Conservation (phyloP, 2,329 filamentous ascomycete genomes). For the Sarocladium brachiariae region DNA sequence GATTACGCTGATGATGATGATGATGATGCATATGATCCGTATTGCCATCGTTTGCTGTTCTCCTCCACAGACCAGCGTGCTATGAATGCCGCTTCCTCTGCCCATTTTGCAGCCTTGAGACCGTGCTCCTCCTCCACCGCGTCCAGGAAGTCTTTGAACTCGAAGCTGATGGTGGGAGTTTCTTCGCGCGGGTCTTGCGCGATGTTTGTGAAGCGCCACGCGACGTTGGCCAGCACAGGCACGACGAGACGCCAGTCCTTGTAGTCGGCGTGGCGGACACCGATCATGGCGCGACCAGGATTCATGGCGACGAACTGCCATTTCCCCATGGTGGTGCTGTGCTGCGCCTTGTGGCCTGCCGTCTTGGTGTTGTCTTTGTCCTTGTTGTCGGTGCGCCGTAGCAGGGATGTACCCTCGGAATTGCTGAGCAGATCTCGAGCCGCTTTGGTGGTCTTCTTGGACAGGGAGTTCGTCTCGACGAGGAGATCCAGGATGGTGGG, state of each 20-base stretch:
- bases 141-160: slow-evolving; percentile 13
- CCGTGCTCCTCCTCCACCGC: slow-evolving; percentile 18
- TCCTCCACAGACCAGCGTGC: slow-evolving; percentile 29
- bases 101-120: slow-evolving; percentile 22
- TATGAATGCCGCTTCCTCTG: slow-evolving; percentile 24
- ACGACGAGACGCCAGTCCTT: slow-evolving; percentile 24
- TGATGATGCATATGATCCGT: slow-evolving; percentile 14
- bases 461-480: slow-evolving; percentile 25
- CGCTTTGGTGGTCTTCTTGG: slow-evolving; percentile 17
- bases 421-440: slow-evolving; percentile 23
- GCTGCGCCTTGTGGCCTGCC: slow-evolving; percentile 9
- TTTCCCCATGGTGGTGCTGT: slow-evolving; percentile 16
- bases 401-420: slow-evolving; percentile 29
- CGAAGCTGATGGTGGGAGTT: slow-evolving; percentile 10
- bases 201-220: slow-evolving; percentile 25
- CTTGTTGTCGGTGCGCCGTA: slow-evolving; percentile 21
- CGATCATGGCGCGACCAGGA: slow-evolving; percentile 25
- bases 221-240: slow-evolving; percentile 23
- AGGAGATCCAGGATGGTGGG: slow-evolving; percentile 29
- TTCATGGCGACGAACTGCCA: slow-evolving; percentile 29
- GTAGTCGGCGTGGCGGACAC: slow-evolving; percentile 24
- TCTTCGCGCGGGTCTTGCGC: slow-evolving; percentile 22
- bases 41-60: slow-evolving; percentile 27
- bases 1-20: not conserved
- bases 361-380: not conserved